Percentiles rank a stretch among this genome's conserved stretches.
Conservation (phyloP, 2,329 filamentous ascomycete genomes). For the Parastagonospora avenae region DNA sequence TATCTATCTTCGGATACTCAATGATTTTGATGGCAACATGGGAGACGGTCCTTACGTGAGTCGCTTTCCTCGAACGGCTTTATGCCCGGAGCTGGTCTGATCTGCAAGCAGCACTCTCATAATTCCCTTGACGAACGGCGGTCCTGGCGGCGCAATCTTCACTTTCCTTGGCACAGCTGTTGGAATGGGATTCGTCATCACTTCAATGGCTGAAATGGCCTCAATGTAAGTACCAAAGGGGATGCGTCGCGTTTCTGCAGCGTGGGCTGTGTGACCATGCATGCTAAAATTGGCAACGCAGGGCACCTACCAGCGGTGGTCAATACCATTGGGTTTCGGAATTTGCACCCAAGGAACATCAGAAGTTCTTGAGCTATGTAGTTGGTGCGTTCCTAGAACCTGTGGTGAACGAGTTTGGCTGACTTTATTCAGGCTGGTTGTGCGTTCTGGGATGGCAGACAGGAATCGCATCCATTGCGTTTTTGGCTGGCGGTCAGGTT, state of each 20-base stretch:
- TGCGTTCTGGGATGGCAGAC: slow-evolving; percentile 51
- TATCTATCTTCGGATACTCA: slow-evolving; percentile 33
- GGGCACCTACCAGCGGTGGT: slow-evolving; percentile 33
- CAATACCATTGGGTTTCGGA: slow-evolving; percentile 40
- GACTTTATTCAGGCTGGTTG: slow-evolving; percentile 44
- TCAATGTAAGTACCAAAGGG: slow-evolving; percentile 22
- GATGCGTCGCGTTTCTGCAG: too few relatives aligned
- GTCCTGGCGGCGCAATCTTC: slow-evolving; percentile 30
- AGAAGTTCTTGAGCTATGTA: slow-evolving; percentile 29
- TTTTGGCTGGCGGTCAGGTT: slow-evolving; percentile 35
- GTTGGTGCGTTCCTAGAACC: slow-evolving; percentile 11
- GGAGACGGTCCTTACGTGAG: slow-evolving; percentile 27
- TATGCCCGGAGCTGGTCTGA: neutral
- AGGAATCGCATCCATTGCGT: slow-evolving; percentile 37
- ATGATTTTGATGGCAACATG: slow-evolving; percentile 38
- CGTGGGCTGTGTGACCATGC: neutral
- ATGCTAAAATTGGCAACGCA: slow-evolving; percentile 7
- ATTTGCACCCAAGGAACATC: slow-evolving; percentile 28
- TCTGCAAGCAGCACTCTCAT: slow-evolving; percentile 14
- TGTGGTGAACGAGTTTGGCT: neutral
- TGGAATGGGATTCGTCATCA: slow-evolving; percentile 27
- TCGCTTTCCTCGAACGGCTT: neutral
- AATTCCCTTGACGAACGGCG: slow-evolving; percentile 32
- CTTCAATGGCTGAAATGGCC: slow-evolving; percentile 37
- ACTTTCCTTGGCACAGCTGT: slow-evolving; percentile 29